Percentiles rank a stretch among this genome's conserved stretches.
Evolutionary conservation across 2,329 filamentous ascomycete species (phyloP).

Genomic region (Pseudogymnoascus sp.): DNA sequence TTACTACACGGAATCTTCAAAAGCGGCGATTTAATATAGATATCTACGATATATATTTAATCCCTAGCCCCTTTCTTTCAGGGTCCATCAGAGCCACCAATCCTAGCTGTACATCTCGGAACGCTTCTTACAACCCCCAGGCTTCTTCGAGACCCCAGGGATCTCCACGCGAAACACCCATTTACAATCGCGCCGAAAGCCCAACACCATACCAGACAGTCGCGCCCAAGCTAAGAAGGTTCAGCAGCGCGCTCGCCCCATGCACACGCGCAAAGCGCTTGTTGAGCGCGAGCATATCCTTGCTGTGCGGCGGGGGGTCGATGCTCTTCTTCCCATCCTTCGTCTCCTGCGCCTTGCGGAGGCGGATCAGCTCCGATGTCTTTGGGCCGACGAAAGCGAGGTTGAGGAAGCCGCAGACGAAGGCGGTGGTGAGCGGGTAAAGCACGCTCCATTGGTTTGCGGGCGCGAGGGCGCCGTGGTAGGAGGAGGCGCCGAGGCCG

Average conservation of each 20-base stretch:
- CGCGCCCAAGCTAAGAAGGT: constrained; percentile 60
- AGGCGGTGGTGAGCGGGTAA: constrained; percentile 59
- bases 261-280: constrained; percentile 72
- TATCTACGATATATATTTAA: background rate
- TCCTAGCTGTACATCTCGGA: background rate
- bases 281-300: constrained; percentile 75
- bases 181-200: constrained; percentile 36
- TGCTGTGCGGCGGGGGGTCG: constrained; percentile 68
- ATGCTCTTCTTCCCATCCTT: constrained; percentile 83
- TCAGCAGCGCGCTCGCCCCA: constrained; percentile 70
- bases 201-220: constrained; percentile 71
- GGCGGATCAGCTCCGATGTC: constrained; percentile 64
- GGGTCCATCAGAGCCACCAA: background rate
- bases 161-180: background rate
- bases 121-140: background rate
- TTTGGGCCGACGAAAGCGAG: constrained; percentile 62
- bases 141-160: background rate
- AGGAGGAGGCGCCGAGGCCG: background rate
- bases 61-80: background rate
- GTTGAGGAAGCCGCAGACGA: constrained; percentile 64
- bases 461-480: constrained; percentile 45
- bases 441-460: constrained; percentile 56
- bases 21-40: background rate
- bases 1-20: background rate
- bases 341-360: constrained; percentile 75